Evolutionary conservation across 2,329 filamentous ascomycete species (phyloP).

Genomic region (Pyrenophora graminea): DNA sequence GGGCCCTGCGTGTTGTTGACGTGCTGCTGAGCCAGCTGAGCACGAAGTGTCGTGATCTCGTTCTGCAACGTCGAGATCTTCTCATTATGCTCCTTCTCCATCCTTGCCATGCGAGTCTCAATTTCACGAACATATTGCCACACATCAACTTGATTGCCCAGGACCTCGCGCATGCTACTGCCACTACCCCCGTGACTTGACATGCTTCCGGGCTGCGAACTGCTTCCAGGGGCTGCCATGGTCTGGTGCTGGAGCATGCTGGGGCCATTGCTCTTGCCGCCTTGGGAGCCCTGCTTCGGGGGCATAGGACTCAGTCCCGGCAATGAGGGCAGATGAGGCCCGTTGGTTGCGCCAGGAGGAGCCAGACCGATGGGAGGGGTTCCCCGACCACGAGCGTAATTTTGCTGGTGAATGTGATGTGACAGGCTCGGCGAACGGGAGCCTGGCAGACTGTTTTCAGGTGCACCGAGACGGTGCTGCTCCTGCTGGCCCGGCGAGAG

Average conservation of each 20-base stretch:
- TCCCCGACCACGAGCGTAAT: conserved; percentile 60
- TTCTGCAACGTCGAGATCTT: conserved; percentile 51
- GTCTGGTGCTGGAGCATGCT: conserved; percentile 51
- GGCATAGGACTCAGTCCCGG: conserved; percentile 48
- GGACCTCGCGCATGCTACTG: conserved; percentile 69
- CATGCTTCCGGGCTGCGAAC: conserved; percentile 56
- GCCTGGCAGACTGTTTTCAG: conserved; percentile 53
- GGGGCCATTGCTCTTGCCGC: conserved; percentile 37
- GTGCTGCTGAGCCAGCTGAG: conserved; percentile 44
- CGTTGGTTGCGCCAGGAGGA: conserved; percentile 48
- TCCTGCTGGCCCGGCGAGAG: conserved; percentile 68
- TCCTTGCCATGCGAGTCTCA: conserved; percentile 58
- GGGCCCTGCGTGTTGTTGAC: conserved; percentile 31
- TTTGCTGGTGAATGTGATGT: conserved; percentile 68
- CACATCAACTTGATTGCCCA: conserved; percentile 61
- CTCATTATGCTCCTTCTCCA: conserved; percentile 54
- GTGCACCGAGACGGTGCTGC: conserved; percentile 59
- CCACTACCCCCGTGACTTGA: conserved; percentile 62
- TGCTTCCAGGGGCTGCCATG: conserved; percentile 41
- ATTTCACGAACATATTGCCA: conserved; percentile 74
- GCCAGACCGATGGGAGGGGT: conserved; percentile 56
- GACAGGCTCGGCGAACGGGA: conserved; percentile 70
- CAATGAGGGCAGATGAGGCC: conserved; percentile 50
- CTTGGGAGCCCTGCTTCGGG: conserved; percentile 38
- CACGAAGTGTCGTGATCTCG: conserved; percentile 49